Base-by-base conservation (phyloP, 345 rosid species). In the Mangifera indica region DNA sequence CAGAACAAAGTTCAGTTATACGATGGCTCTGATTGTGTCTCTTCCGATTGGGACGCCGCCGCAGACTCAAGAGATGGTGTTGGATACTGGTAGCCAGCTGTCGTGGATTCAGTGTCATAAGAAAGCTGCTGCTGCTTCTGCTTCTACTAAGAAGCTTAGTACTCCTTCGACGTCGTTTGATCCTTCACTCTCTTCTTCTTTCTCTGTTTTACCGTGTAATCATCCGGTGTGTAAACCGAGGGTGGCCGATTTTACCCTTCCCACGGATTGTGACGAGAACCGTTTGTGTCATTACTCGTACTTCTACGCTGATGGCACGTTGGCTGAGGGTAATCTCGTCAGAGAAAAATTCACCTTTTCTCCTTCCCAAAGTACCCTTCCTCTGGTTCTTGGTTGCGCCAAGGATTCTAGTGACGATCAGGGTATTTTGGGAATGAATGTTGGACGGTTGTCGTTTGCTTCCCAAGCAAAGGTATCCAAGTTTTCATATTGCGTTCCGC, bases 241-340 rank as follows among this genome's bases (percentile, higher is more conserved):
- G 21, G 77, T 85, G 70, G 91, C 90, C 63, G 97, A 92, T 80
- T 94, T 81, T 75, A 84, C 95, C 86, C 91, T 94, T 46, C 95
- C 98, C 10, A 92, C 93, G 1, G 76, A 92, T 1, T 94, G 97
- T 51, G 97, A 91, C 74, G 85, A 89, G 63, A 88, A 89, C 79
- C 85, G 89, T 34, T 72, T 88, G 67, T 94, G 97, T 67, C 97
- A 89, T 78, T 94, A 94, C 67, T 91, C 97, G 22, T 94, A 90
- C 83, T 94, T 94, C 86, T 92, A 89, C 71, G 98, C 98, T n/a
- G 95, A 94, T 67, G 97, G 97, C 0, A 94, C 98, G 2, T 79
- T 79, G 17, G 97, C 97, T 0, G 95, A 94, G 81, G 98, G 97
- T 42, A 92, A 91, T 77, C 89, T 94, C 66, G 93, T 90, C 77